Evolutionary conservation across 306 rosid species (phyloP), one percentile per base, ranked within the genome.

Genomic region (Prosopis cineraria): DNA sequence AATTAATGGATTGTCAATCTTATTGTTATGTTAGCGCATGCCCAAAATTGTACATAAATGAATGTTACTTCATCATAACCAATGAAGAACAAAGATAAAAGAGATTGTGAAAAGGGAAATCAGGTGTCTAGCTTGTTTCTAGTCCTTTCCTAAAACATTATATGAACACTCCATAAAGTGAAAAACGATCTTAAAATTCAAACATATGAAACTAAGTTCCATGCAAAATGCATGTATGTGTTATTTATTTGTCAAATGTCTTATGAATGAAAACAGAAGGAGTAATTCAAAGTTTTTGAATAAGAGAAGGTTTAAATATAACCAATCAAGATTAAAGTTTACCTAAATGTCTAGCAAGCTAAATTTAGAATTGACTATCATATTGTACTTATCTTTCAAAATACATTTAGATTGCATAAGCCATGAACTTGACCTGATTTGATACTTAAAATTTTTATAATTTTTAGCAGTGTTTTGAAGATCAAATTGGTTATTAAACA

Each of bases 21-120:
- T 40, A 47, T 27, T 71, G 7, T 62, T 19, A 45, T 63, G 41
- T 50, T 39, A 39, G 78, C 72, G 82, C 73, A 79, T 27, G 67
- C 59, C 62, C 29, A 29, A n/a, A 62, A 17, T 13, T 44, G 27
- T 37, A 30, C 17, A n/a, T 5, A 36, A 2, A 22, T 22, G 37
- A 20, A 27, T 13, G 63, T 75, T 31, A 58, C 6, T 30, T 65
- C 67, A 30, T 60, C 6, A 3, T 40, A 60, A 34, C 44, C 6
- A 22, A 52, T 52, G 59, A 24, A 24, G 7, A 55, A 24, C 31
- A 55, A 10, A 11, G 14, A 10, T 1, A 55, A n/a, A 24, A 55
- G 31, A 7, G 6, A 55, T 24, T 8, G 62, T 53, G 29, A 8
- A 53, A 22, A 22, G 62, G 31, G 31, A 24, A 24, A 10, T 10